Evolutionary conservation across 2,329 filamentous ascomycete species (phyloP).

Genomic region (Chaetomiaceae sp.): DNA sequence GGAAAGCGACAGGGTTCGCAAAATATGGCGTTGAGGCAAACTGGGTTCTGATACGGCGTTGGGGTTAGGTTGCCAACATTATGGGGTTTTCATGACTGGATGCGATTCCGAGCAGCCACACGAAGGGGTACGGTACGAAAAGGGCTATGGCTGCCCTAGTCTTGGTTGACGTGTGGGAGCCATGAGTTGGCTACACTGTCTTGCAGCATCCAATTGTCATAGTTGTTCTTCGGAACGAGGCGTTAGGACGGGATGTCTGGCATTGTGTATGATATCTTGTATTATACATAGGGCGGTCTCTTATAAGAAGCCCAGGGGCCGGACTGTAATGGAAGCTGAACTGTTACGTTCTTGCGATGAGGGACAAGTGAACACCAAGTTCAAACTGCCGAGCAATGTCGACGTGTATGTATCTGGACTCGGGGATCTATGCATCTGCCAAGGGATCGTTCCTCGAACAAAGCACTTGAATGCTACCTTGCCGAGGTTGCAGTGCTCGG

Average conservation of each 20-base stretch:
- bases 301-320: not conserved
- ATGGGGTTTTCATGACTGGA: no score
- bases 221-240: not conserved
- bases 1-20: not conserved
- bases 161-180: not conserved
- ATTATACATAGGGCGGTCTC: no score
- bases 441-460: not conserved
- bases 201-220: not conserved
- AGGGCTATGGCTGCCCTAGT: not conserved
- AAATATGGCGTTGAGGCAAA: conserved; percentile 2
- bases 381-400: not conserved
- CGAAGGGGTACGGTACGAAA: not conserved
- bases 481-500: not conserved
- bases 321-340: not conserved
- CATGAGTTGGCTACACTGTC: not conserved
- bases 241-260: not conserved
- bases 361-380: not conserved
- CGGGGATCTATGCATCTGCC: no score
- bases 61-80: no score
- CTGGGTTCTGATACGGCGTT: conserved; percentile 1
- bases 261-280: not conserved
- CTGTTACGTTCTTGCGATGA: not conserved
- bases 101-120: not conserved
- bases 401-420: not conserved
- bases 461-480: not conserved